Percentiles rank a stretch among this genome's conserved stretches.
phyloP scores from a whole-genome alignment of 2,329 filamentous ascomycete genomes.

The Alternaria atra region DNA sequence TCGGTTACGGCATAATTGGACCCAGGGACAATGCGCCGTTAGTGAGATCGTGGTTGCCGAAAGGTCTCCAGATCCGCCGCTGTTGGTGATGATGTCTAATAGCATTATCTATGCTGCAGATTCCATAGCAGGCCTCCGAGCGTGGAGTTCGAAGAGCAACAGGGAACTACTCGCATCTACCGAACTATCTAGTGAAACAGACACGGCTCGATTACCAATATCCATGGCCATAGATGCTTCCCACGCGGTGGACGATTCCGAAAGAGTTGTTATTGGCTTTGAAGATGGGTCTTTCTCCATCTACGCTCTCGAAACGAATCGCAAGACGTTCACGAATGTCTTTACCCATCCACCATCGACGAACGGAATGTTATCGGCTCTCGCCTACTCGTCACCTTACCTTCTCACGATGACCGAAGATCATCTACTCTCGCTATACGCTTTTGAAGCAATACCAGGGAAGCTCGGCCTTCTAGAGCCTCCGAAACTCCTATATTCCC shows the following conservation, averaged over 20 bases:
- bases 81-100: slow-evolving; percentile 80
- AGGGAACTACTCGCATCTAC: slow-evolving; percentile 67
- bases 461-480: slow-evolving; percentile 36
- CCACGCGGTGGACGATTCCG: slow-evolving; percentile 36
- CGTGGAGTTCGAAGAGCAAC: slow-evolving; percentile 73
- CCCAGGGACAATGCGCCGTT: slow-evolving; percentile 79
- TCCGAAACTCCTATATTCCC: slow-evolving; percentile 74
- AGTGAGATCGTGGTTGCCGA: slow-evolving; percentile 75
- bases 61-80: slow-evolving; percentile 62
- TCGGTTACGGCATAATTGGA: slow-evolving; percentile 90
- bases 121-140: slow-evolving; percentile 72
- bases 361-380: slow-evolving; percentile 72
- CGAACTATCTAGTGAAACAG: slow-evolving; percentile 28
- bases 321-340: slow-evolving; percentile 56
- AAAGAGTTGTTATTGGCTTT: slow-evolving; percentile 46
- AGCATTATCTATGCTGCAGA: slow-evolving; percentile 83
- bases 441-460: slow-evolving; percentile 55
- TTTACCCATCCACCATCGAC: slow-evolving; percentile 70
- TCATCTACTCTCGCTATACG: slow-evolving; percentile 80
- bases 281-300: slow-evolving; percentile 65
- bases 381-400: slow-evolving; percentile 79
- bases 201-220: slow-evolving; percentile 58
- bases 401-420: slow-evolving; percentile 79
- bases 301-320: slow-evolving; percentile 66
- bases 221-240: slow-evolving; percentile 70